Evolutionary conservation across 495 filamentous ascomycete genomes (phyloP), one percentile per base, ranked within the genome.

Genomic region (Cladorrhinum samala): DNA sequence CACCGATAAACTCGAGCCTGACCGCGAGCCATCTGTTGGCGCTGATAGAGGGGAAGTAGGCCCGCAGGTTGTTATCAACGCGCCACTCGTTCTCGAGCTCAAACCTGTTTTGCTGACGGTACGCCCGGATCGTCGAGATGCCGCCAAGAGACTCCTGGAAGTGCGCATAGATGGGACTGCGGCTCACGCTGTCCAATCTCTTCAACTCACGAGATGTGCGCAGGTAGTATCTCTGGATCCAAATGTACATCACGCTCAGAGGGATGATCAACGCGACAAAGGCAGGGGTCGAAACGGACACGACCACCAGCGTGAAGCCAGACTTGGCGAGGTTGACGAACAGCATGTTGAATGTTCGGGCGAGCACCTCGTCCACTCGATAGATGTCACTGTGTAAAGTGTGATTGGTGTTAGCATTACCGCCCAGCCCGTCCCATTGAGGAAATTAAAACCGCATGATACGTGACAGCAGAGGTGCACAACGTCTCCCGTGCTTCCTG

Each of bases 61-160:
- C 94, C 43, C 90, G 82, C 23, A 96, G 77, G 65, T 99, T 99
- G 36, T 88, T 86, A 75, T 99, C 94, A 54, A 99, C 89, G 24
- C 93, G 86, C 89, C 91, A 96, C 74, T 99, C 91, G 57, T 97
- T 99, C 67, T 99, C 94, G 43, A 87, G 72, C 47, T 87, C 80
- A 68, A 99, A 99, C 43, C 94, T 77, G 39, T 81, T 72, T 66
- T 94, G 83, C 66, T 97, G 93, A 45, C 83, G 80, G 71, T 96
- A 99, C 40, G 94, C 94, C 57, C 94, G 87, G 60, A 99, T 99
- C n/a, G 94, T 99, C 53, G 86, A 88, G 61, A 96, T 86, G 39
- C 93, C 94, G 49, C 88, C 91, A 1, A 99, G 78, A 2, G 92
- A 95, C 68, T 99, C 94, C 61, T 99, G 94, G 72, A 99, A 99